Evolutionary conservation across 2,329 filamentous ascomycete species (phyloP).

Genomic region (Scleromitrula shiraiana): DNA sequence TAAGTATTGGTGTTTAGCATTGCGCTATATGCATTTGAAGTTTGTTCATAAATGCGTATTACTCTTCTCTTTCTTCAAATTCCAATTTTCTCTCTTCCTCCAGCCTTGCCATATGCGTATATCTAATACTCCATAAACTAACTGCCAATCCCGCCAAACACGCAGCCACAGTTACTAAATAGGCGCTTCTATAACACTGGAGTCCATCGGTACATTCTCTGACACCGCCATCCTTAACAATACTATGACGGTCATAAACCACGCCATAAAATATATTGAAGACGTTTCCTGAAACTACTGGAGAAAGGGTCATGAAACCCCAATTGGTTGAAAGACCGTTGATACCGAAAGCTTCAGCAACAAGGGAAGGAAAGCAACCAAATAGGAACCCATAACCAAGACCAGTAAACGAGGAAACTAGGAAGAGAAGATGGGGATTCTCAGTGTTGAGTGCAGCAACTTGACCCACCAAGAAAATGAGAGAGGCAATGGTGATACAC

Average conservation of each 20-base stretch:
- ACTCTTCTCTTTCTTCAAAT: conserved; percentile 13
- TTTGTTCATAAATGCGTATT: too few relatives aligned
- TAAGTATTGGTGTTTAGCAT: neutral
- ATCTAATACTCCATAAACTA: conserved; percentile 59
- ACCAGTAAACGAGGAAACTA: conserved; percentile 78
- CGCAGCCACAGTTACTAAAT: conserved; percentile 67
- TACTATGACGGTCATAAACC: conserved; percentile 74
- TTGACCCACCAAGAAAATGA: conserved; percentile 74
- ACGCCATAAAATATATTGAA: conserved; percentile 88
- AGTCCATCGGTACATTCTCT: conserved; percentile 70
- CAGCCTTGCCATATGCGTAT: conserved; percentile 19
- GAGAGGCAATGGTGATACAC: conserved; percentile 74
- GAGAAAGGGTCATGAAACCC: conserved; percentile 88
- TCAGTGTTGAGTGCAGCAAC: conserved; percentile 64
- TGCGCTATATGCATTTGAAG: too few relatives aligned
- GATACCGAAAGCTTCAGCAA: conserved; percentile 86
- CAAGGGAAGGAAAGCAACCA: conserved; percentile 83
- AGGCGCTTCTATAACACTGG: conserved; percentile 73
- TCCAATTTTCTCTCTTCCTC: conserved; percentile 19
- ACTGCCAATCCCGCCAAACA: conserved; percentile 62
- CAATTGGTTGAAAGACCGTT: conserved; percentile 88
- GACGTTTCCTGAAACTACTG: conserved; percentile 78
- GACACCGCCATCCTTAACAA: conserved; percentile 59
- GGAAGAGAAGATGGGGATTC: conserved; percentile 67
- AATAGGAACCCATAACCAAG: conserved; percentile 90